Evolutionary conservation across 2,329 filamentous ascomycete genomes (phyloP).

Genomic region (Teratosphaeria zuluensis): DNA sequence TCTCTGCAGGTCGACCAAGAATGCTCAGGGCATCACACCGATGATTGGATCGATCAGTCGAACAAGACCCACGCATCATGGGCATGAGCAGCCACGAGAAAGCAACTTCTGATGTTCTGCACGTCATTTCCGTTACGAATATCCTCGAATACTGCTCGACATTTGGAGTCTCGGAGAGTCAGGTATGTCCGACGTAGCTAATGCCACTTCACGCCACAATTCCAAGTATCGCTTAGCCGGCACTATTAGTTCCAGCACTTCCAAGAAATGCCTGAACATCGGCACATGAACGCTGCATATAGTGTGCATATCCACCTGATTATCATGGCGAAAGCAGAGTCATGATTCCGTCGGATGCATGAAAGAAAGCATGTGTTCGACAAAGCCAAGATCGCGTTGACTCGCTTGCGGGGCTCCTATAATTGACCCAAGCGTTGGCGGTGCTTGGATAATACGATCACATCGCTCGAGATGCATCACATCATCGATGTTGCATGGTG

Average conservation of each 20-base stretch:
- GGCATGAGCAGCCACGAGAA: not conserved
- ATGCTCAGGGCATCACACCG: not conserved
- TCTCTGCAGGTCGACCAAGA: not conserved
- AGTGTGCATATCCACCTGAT: not conserved
- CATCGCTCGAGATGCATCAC: not conserved
- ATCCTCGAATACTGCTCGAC: not conserved
- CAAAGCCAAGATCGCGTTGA: not conserved
- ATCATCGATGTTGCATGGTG: not conserved
- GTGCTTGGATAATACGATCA: not conserved
- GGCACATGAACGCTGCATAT: not conserved
- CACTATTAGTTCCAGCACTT: not conserved
- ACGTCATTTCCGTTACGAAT: not conserved
- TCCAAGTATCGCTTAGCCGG: not conserved
- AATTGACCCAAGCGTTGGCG: not conserved
- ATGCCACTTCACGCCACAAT: not conserved
- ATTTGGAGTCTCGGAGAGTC: not conserved
- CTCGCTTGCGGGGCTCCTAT: not conserved
- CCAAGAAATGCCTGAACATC: not conserved
- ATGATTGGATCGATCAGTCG: not conserved
- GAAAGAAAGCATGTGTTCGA: not conserved
- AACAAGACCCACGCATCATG: not conserved
- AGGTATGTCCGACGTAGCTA: not conserved
- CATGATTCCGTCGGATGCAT: not conserved
- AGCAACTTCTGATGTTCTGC: not conserved
- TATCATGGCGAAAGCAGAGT: not conserved